These are phyloP conservation scores for Sporothrix brunneoviolacea DNA, from an alignment of 2,329 filamentous ascomycete genomes.

Conservation along the genomic window DNA sequence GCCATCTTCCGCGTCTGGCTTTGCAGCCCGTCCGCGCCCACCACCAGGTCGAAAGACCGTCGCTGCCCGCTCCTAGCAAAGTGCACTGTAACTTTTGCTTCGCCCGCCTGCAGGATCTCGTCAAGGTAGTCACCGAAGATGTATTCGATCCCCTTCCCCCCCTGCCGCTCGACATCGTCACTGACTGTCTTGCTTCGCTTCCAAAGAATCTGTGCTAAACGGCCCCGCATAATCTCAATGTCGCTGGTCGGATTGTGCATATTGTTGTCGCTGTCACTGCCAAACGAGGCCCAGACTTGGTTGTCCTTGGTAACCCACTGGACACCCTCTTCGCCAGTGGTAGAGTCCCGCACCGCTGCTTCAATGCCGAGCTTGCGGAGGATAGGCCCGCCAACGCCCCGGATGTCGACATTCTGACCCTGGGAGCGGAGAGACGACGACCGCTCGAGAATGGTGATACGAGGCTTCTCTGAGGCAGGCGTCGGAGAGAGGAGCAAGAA, in stretches of 20 bases:
- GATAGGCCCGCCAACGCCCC: constrained; percentile 34
- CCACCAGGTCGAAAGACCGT: constrained; percentile 42
- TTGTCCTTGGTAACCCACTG: constrained; percentile 29
- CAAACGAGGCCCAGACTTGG: constrained; percentile 22
- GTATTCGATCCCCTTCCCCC: constrained; percentile 25
- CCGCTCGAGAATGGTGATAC: constrained; percentile 38
- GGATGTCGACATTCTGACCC: constrained; percentile 42
- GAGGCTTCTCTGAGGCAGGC: not conserved
- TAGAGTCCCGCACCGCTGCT: constrained; percentile 25
- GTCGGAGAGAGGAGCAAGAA: constrained; percentile 27
- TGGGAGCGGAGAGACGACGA: constrained; percentile 29
- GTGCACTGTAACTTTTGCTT: constrained; percentile 25
- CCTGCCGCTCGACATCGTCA: not conserved
- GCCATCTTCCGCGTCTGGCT: constrained; percentile 40
- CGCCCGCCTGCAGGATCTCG: constrained; percentile 10
- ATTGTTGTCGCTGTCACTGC: constrained; percentile 24
- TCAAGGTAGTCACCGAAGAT: constrained; percentile 21
- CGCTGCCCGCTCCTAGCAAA: constrained; percentile 38
- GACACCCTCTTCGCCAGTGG: constrained; percentile 2
- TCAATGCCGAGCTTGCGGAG: constrained; percentile 35
- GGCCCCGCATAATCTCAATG: constrained; percentile 31
- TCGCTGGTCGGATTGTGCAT: constrained; percentile 29
- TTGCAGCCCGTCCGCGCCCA: constrained; percentile 49
- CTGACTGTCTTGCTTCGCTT: not conserved
- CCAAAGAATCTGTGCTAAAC: constrained; percentile 28